Evolutionary conservation across 1,284 basidiomycete species (phyloP), one percentile per base, ranked within the genome.

Genomic region (Sanguinoderma infundibulare): DNA sequence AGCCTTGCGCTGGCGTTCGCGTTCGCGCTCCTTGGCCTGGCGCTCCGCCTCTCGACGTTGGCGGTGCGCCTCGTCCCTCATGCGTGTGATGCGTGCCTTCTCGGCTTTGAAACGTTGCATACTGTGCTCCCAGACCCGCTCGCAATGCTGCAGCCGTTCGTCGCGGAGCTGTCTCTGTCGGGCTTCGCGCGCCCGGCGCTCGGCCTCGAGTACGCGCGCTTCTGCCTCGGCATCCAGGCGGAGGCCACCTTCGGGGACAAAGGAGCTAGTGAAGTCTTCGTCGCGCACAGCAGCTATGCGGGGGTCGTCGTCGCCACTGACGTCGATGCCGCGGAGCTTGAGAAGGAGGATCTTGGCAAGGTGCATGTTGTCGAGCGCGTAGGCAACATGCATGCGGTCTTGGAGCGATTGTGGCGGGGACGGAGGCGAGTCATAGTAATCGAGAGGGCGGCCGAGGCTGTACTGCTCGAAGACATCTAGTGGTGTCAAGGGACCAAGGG

Each of bases 301-400:
- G 1, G 87, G 86, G 73, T 89, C 87, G 60, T 81, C 73, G 69
- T 86, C 83, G 20, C 79, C 79, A 14, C 79, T 78, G 67, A 87
- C 82, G 58, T 86, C 81, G 56, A 87, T 81, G 62, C 86, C 87
- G 61, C 83, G 82, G 65, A 88, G 81, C 38, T 81, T 80, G 57
- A 90, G 75, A 15, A 87, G 78, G 24, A 90, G 79, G 32, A 85
- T 78, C 75, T 86, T 87, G 42, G 87, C 86, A 60, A 83, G 80
- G 61, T 84, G 85, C 62, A 89, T 82, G 75, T 90, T 78, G 70
- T 89, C 87, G 59, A 80, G 76, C 0, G 87, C 85, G 67, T 89
- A 89, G 6, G 87, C 87, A 66, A 81, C 77, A 69, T 89, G 86
- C 49, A 89, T 80, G 72, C 85, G 85, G 76, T 88, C 87, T 54